phyloP scores from a whole-genome alignment of 2,329 filamentous ascomycete genomes.

The Nannizzia gypsea region DNA sequence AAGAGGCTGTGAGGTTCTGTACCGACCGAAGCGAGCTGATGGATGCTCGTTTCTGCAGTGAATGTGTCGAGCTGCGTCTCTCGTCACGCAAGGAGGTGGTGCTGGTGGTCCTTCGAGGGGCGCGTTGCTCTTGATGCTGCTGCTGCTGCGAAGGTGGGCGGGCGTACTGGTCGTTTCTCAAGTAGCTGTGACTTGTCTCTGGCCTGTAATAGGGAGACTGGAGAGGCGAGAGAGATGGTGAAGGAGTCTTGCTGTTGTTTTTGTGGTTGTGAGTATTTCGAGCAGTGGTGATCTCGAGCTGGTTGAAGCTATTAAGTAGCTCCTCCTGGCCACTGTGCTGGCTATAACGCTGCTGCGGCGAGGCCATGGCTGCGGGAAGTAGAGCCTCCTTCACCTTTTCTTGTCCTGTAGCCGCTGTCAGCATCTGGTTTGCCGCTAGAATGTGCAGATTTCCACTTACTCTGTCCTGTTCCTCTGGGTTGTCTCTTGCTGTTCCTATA shows the following conservation, averaged over 20 bases:
- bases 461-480: not conserved
- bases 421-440: not conserved
- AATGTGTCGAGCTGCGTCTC: constrained; percentile 23
- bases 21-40: constrained; percentile 28
- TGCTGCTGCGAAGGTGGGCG: constrained; percentile 3
- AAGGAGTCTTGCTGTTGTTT: not conserved
- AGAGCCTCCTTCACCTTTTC: not conserved
- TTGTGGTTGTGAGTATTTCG: not conserved
- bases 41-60: constrained; percentile 30
- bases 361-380: not conserved
- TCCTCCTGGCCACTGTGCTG: constrained; percentile 7
- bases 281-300: constrained; percentile 8
- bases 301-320: constrained; percentile 9
- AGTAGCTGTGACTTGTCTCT: not conserved
- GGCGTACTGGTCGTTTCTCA: constrained; percentile 6
- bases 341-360: constrained; percentile 1
- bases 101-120: constrained; percentile 24
- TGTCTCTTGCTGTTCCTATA: not conserved
- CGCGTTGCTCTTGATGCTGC: constrained; percentile 11
- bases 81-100: constrained; percentile 28
- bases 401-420: not conserved
- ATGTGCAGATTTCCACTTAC: not conserved
- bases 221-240: constrained; percentile 4
- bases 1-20: constrained; percentile 17
- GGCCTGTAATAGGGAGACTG: constrained; percentile 4